These are phyloP conservation scores for Leccinum subgranulosum DNA, from an alignment of 768 basidiomycete genomes.

Conservation along the genomic window DNA sequence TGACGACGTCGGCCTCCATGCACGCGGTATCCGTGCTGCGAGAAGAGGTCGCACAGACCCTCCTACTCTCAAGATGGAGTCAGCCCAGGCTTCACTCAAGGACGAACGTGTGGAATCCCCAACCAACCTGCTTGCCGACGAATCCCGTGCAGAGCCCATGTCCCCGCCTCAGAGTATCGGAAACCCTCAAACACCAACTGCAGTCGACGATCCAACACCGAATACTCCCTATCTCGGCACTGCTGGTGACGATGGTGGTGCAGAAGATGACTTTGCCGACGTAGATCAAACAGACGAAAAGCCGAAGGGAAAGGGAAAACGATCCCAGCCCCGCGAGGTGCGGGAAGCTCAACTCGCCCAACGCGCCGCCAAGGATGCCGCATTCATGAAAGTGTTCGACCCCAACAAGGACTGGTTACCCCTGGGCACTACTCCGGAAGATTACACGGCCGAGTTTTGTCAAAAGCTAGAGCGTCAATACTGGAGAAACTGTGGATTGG, in stretches of 20 bases:
- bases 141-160: constrained; percentile 13
- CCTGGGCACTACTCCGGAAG: constrained; percentile 59
- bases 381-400: constrained; percentile 70
- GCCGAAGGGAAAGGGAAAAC: constrained; percentile 40
- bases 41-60: constrained; percentile 45
- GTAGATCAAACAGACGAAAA: constrained; percentile 31
- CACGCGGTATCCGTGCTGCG: constrained; percentile 36
- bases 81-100: constrained; percentile 41
- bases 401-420: constrained; percentile 80
- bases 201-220: constrained; percentile 4
- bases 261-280: constrained; percentile 13
- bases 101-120: constrained; percentile 38
- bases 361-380: constrained; percentile 40
- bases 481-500: constrained; percentile 89
- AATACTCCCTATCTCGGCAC: constrained; percentile 1
- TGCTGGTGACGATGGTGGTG: constrained; percentile 12
- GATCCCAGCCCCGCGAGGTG: constrained; percentile 40
- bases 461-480: constrained; percentile 82
- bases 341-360: constrained; percentile 49
- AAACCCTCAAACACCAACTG: constrained; percentile 19
- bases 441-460: constrained; percentile 90
- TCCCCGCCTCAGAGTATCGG: constrained; percentile 30
- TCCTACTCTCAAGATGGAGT: constrained; percentile 37
- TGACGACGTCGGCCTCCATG: constrained; percentile 59
- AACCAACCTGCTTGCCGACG: constrained; percentile 2